Percentiles rank a stretch among this genome's conserved stretches.
phyloP scores from a whole-genome alignment of 768 basidiomycete species.

The Psilocybe azurescens region DNA sequence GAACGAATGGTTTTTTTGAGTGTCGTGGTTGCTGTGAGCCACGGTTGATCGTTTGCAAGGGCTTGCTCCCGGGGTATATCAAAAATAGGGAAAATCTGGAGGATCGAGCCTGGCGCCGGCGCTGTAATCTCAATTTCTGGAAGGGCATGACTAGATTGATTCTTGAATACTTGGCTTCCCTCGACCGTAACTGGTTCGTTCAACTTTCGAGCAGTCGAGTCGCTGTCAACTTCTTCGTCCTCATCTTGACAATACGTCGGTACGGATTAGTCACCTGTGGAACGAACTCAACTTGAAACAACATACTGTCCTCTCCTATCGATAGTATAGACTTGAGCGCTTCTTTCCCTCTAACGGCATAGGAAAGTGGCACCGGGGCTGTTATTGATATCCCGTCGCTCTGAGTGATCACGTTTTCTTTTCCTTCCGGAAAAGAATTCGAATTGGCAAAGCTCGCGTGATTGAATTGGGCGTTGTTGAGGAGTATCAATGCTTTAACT shows the following conservation, averaged over 20 bases:
- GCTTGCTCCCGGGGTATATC: background rate
- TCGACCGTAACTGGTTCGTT: background rate
- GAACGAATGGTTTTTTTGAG: conserved; percentile 15
- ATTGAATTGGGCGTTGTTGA: conserved; percentile 4
- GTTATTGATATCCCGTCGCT: conserved; percentile 17
- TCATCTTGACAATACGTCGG: background rate
- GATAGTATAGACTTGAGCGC: conserved; percentile 24
- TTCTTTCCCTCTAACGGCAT: conserved; percentile 21
- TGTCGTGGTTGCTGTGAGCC: background rate
- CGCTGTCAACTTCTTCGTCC: background rate
- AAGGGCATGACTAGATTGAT: background rate
- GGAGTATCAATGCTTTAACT: conserved; percentile 10
- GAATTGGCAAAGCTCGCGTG: background rate
- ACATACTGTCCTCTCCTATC: conserved; percentile 17
- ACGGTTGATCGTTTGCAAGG: background rate
- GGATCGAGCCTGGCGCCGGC: background rate
- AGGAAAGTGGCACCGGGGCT: conserved; percentile 26
- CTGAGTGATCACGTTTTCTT: conserved; percentile 6
- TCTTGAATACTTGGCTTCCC: no score
- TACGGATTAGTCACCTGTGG: background rate
- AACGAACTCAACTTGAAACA: background rate
- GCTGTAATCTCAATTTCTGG: background rate
- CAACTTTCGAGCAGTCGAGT: background rate
- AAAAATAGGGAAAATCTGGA: background rate
- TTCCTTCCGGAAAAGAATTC: background rate